Conservation (phyloP, 2,329 filamentous ascomycete genomes). For the Colletotrichum salicis region DNA sequence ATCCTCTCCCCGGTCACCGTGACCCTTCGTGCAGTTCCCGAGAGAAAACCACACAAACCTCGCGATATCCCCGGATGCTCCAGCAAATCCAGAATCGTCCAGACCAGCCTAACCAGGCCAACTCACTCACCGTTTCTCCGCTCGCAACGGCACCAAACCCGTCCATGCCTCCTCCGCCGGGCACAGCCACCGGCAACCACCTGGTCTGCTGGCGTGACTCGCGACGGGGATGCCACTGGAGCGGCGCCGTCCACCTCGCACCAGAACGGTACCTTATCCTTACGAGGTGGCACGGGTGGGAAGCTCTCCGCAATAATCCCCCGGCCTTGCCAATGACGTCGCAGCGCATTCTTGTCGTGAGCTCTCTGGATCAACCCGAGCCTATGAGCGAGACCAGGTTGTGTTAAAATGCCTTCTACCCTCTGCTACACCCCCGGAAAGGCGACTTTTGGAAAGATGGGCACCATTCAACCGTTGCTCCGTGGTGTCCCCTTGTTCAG, state of each 20-base stretch:
- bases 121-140: constrained; percentile 28
- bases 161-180: constrained; percentile 5
- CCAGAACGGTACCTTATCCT: neutral
- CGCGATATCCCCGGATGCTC: constrained; percentile 2
- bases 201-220: constrained; percentile 20
- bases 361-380: constrained; percentile 22
- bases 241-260: neutral
- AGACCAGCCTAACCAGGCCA: constrained; percentile 12
- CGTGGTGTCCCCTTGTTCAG: constrained; percentile 41
- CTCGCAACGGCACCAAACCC: constrained; percentile 16
- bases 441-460: constrained; percentile 40
- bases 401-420: constrained; percentile 32
- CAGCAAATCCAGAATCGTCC: constrained; percentile 15
- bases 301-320: constrained; percentile 23
- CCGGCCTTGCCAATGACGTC: constrained; percentile 36
- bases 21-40: constrained; percentile 34
- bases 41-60: neutral
- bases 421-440: constrained; percentile 33
- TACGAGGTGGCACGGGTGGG: constrained; percentile 16
- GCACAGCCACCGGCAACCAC: constrained; percentile 33
- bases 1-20: constrained; percentile 21
- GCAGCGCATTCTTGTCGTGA: constrained; percentile 34
- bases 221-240: constrained; percentile 23
- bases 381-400: constrained; percentile 32
- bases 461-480: constrained; percentile 40